phyloP scores from a whole-genome alignment of 805 yeast species.

The Barnettozyma wickerhamii region DNA sequence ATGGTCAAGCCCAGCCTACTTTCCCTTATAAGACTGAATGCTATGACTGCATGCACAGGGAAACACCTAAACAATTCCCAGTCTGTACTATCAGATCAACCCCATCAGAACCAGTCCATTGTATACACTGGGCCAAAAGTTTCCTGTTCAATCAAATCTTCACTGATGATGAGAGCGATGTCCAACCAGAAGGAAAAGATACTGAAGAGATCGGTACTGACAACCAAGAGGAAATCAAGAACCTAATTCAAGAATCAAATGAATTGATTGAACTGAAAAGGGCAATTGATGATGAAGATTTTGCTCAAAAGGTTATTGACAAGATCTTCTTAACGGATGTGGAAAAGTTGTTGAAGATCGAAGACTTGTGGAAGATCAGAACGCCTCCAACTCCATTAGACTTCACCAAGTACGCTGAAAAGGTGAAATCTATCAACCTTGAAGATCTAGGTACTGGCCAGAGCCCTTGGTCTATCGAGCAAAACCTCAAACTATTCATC shows the following conservation, averaged over 20 bases:
- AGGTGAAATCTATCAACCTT: slow-evolving; percentile 13
- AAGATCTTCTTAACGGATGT: slow-evolving; percentile 76
- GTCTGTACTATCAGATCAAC: slow-evolving; percentile 97
- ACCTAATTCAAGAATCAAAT: slow-evolving; percentile 60
- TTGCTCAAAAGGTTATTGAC: slow-evolving; percentile 41
- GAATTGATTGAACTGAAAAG: slow-evolving; percentile 51
- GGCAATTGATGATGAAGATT: slow-evolving; percentile 30
- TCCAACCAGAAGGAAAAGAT: slow-evolving; percentile 29
- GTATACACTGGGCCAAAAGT: slow-evolving; percentile 96
- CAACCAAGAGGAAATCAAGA: slow-evolving; percentile 59
- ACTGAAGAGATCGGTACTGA: slow-evolving; percentile 52
- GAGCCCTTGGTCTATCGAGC: slow-evolving; percentile 54
- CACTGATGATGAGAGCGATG: slow-evolving; percentile 40
- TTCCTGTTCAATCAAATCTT: slow-evolving; percentile 81
- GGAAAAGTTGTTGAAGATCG: slow-evolving; percentile 63
- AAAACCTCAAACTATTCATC: slow-evolving; percentile 58
- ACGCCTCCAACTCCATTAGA: slow-evolving; percentile 62
- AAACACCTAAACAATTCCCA: slow-evolving; percentile 86
- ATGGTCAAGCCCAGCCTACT: slow-evolving; percentile 93
- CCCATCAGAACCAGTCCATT: slow-evolving; percentile 93
- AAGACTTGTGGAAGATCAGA: slow-evolving; percentile 74
- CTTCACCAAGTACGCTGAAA: slow-evolving; percentile 21
- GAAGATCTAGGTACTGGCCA: slow-evolving; percentile 29
- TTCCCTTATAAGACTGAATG: slow-evolving; percentile 82
- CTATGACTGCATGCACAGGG: slow-evolving; percentile 86